These are phyloP conservation scores for Pythium brassicae DNA, from an alignment of 352 stramenopile species.

Conservation along the genomic window DNA sequence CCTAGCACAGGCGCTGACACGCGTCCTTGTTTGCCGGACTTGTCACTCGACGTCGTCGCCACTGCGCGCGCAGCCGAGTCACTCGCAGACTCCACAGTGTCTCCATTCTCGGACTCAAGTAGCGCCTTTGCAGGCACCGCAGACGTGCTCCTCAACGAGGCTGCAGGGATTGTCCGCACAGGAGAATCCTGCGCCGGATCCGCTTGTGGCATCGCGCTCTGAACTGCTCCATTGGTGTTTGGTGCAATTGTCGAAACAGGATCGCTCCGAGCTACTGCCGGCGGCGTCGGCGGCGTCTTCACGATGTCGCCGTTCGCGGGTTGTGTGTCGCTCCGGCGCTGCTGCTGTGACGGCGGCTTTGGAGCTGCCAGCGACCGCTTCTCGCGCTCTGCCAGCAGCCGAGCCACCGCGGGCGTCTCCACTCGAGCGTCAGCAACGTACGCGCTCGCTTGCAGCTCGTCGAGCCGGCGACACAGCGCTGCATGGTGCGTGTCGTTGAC, in stretches of 20 bases:
- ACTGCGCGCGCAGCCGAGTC: not conserved
- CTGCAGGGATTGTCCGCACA: not conserved
- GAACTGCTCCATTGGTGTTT: too few relatives aligned
- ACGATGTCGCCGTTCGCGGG: not conserved
- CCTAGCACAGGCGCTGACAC: not conserved
- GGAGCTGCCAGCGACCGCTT: not conserved
- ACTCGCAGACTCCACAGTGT: not conserved
- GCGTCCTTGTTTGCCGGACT: not conserved
- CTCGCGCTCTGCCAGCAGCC: slow-evolving; percentile 10
- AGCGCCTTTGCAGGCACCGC: not conserved
- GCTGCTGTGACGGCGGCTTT: not conserved
- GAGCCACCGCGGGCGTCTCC: slow-evolving; percentile 10
- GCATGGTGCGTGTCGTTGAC: not conserved
- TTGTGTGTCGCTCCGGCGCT: not conserved
- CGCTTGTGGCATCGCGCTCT: not conserved
- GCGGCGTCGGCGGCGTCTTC: not conserved
- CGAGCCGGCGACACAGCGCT: not conserved
- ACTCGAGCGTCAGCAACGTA: not conserved
- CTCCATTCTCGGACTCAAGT: too few relatives aligned
- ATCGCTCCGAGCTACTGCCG: not conserved
- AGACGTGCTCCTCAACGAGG: not conserved
- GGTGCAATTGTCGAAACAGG: too few relatives aligned
- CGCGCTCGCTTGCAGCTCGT: slow-evolving; percentile 8
- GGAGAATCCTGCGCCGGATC: not conserved
- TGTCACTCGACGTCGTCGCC: not conserved